Percentiles rank a stretch among this genome's conserved stretches.
Evolutionary conservation across 2,329 filamentous ascomycete species (phyloP).

Genomic region (Arthroderma sp.): DNA sequence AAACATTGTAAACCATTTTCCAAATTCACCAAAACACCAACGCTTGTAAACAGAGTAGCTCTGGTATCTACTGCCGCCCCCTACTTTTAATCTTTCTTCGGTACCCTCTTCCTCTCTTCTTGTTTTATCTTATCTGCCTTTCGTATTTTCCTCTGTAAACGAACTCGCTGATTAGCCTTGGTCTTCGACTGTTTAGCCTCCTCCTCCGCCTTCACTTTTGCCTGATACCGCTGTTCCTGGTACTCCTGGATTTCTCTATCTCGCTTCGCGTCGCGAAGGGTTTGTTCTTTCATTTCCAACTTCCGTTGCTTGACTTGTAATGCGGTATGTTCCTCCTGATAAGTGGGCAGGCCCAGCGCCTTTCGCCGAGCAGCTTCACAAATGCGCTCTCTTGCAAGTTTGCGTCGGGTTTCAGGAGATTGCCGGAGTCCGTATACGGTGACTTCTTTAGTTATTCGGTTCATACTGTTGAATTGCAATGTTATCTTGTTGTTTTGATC

Average conservation of each 20-base stretch:
- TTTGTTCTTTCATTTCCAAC: not conserved
- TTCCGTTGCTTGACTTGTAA: not conserved
- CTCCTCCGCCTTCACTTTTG: conserved; percentile 23
- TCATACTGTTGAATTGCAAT: too few relatives aligned
- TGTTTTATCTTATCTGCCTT: conserved; percentile 2
- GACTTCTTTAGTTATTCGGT: not conserved
- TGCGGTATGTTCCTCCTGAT: not conserved
- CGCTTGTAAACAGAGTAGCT: too few relatives aligned
- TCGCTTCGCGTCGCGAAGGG: too few relatives aligned
- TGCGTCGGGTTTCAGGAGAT: not conserved
- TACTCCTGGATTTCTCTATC: too few relatives aligned
- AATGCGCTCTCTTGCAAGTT: not conserved
- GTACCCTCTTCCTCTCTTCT: conserved; percentile 5
- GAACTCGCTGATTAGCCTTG: not conserved
- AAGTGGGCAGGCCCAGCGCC: not conserved
- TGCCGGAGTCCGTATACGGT: conserved; percentile 2
- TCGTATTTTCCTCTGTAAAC: conserved; percentile 2
- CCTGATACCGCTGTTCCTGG: conserved; percentile 24
- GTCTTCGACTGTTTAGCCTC: conserved; percentile 1
- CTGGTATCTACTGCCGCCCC: too few relatives aligned
- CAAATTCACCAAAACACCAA: too few relatives aligned
- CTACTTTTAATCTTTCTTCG: not conserved
- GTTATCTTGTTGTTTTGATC: too few relatives aligned
- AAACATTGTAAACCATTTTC: too few relatives aligned
- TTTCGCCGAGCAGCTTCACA: not conserved